Percentiles rank a stretch among this genome's conserved stretches.
Conservation (phyloP, 2,329 filamentous ascomycete species). For the Pyrenochaeta sp. region DNA sequence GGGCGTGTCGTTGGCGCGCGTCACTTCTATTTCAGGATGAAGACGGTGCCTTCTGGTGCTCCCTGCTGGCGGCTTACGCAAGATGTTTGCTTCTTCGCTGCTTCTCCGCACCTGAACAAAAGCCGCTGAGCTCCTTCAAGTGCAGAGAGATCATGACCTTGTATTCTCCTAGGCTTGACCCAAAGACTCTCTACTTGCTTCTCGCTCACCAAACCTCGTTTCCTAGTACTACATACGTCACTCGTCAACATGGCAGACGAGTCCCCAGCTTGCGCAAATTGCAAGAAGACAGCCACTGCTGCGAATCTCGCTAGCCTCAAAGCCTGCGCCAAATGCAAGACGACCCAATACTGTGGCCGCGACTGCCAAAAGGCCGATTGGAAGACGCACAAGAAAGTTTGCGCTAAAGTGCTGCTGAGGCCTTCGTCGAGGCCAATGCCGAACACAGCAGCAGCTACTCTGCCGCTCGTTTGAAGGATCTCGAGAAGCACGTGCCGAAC, state of each 20-base stretch:
- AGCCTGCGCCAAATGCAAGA: slow-evolving; percentile 41
- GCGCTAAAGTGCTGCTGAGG: slow-evolving; percentile 12
- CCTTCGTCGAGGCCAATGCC: slow-evolving; percentile 3
- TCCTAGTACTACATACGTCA: background rate
- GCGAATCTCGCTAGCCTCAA: slow-evolving; percentile 20
- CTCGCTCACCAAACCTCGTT: background rate
- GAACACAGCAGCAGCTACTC: slow-evolving; percentile 9
- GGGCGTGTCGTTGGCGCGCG: slow-evolving; percentile 1
- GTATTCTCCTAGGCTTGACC: background rate
- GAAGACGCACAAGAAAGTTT: slow-evolving; percentile 46
- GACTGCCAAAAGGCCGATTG: slow-evolving; percentile 46
- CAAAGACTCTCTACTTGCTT: background rate
- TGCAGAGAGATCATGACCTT: background rate
- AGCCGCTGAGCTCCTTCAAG: background rate
- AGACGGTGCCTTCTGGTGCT: background rate
- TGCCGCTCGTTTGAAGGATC: slow-evolving; percentile 7
- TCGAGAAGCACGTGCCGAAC: slow-evolving; percentile 29
- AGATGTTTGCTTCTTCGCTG: background rate
- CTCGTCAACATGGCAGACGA: slow-evolving; percentile 8
- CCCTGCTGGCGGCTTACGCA: background rate
- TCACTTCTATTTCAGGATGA: background rate
- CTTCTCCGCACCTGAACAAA: background rate
- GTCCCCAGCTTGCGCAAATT: slow-evolving; percentile 17
- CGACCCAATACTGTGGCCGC: slow-evolving; percentile 41
- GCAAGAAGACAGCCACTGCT: slow-evolving; percentile 26